phyloP scores from a whole-genome alignment of 345 rosid genomes.

The Eucalyptus cloeziana region DNA sequence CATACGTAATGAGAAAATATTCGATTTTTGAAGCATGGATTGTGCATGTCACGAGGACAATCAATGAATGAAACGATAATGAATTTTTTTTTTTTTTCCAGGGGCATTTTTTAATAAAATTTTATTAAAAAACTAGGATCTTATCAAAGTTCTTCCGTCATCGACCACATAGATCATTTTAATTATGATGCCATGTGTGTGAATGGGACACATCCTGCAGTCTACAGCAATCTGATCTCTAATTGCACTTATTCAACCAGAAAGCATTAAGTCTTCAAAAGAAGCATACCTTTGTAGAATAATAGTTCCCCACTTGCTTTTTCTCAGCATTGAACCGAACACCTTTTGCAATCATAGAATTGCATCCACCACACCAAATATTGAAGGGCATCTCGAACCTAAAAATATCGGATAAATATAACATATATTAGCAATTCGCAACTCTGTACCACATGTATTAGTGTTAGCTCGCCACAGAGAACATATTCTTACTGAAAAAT shows the following conservation, averaged over 20 bases:
- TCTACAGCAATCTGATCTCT: background rate
- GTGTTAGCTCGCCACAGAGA: background rate
- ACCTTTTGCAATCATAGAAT: conserved; percentile 94
- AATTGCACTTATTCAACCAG: background rate
- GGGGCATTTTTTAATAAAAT: background rate
- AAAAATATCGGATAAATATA: background rate
- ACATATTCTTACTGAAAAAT: background rate
- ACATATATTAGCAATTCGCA: background rate
- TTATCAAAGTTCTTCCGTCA: background rate
- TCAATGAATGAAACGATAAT: background rate
- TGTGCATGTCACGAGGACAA: background rate
- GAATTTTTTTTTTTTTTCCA: background rate
- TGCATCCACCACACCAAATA: conserved; percentile 98
- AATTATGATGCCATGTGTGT: background rate
- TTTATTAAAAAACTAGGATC: background rate
- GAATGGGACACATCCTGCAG: background rate
- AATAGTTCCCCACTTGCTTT: conserved; percentile 97
- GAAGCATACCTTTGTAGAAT: conserved; percentile 75
- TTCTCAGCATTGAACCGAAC: conserved; percentile 96
- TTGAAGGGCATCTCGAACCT: conserved; percentile 98
- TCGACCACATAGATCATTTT: background rate
- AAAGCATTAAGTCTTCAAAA: background rate
- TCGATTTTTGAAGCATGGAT: background rate
- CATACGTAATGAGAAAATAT: background rate
- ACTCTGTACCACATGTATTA: background rate